Percentiles rank a stretch among this genome's conserved stretches.
Evolutionary conservation across 2,329 filamentous ascomycete species (phyloP).

Genomic region (Xylaria sp.): DNA sequence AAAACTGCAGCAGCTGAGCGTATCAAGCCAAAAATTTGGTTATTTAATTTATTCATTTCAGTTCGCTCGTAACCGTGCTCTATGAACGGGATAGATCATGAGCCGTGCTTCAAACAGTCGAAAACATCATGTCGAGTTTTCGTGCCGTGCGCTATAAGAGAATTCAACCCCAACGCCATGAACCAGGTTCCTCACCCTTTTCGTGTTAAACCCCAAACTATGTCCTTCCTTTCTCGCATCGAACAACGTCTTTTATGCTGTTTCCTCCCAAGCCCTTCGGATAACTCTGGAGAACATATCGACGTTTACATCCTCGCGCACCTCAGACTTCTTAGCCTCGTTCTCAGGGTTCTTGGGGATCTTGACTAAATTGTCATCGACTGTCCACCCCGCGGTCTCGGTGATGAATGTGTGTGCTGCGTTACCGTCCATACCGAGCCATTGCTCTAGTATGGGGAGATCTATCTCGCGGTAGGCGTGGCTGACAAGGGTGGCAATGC

Average conservation of each 20-base stretch:
- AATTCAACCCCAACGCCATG: constrained; percentile 41
- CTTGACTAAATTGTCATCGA: constrained; percentile 75
- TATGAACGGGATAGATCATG: constrained; percentile 29
- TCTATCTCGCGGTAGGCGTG: constrained; percentile 81
- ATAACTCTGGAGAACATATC: constrained; percentile 86
- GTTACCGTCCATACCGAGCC: constrained; percentile 77
- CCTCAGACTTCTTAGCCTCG: constrained; percentile 94
- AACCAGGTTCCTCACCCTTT: constrained; percentile 29
- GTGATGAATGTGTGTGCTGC: constrained; percentile 80
- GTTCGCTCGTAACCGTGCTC: constrained; percentile 38
- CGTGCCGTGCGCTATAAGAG: constrained; percentile 33
- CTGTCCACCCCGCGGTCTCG: constrained; percentile 87
- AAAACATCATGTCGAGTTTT: constrained; percentile 25
- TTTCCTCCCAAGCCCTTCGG: constrained; percentile 86
- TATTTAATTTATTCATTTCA: constrained; percentile 43
- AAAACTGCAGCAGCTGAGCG: not conserved
- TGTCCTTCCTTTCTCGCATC: not conserved
- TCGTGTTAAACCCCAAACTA: constrained; percentile 18
- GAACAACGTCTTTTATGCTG: constrained; percentile 58
- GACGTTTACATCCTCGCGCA: constrained; percentile 93
- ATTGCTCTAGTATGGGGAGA: constrained; percentile 75
- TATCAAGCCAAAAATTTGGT: constrained; percentile 1
- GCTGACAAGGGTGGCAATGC: constrained; percentile 88
- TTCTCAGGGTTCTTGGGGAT: constrained; percentile 96
- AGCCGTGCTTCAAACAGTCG: constrained; percentile 23